These are phyloP conservation scores for Chaetomiaceae sp. DNA, from an alignment of 2,329 filamentous ascomycete species.

Conservation along the genomic window DNA sequence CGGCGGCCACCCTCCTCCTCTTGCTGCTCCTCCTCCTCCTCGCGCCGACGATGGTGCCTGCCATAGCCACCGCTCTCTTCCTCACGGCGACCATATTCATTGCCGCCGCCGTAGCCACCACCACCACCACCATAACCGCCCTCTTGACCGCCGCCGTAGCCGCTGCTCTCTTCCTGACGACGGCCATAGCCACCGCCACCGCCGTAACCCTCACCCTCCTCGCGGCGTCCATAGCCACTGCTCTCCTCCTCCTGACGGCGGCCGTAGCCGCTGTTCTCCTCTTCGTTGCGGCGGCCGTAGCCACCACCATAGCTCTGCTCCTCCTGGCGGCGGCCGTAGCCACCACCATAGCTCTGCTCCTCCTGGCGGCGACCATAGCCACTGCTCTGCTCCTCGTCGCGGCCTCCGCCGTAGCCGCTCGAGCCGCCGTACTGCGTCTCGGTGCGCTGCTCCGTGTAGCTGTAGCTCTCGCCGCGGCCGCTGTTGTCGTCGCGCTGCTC, in stretches of 20 bases:
- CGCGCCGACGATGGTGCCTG: slow-evolving; percentile 21
- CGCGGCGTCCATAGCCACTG: slow-evolving; percentile 15
- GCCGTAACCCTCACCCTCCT: slow-evolving; percentile 19
- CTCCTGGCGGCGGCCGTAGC: slow-evolving; percentile 21
- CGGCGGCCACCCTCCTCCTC: background rate
- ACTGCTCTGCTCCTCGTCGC: slow-evolving; percentile 18
- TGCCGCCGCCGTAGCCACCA: slow-evolving; percentile 4
- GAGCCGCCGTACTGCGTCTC: slow-evolving; percentile 41
- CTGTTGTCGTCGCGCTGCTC: slow-evolving; percentile 48
- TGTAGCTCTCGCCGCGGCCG: slow-evolving; percentile 42
- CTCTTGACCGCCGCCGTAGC: slow-evolving; percentile 23
- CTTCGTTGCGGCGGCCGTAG: slow-evolving; percentile 24
- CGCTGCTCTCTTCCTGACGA: slow-evolving; percentile 23
- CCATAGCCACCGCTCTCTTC: slow-evolving; percentile 10
- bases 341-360: slow-evolving; percentile 13
- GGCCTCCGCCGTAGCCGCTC: slow-evolving; percentile 33
- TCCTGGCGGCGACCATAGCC: slow-evolving; percentile 21
- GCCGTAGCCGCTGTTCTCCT: slow-evolving; percentile 26
- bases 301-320: slow-evolving; percentile 21
- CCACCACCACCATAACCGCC: slow-evolving; percentile 12
- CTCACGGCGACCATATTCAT: slow-evolving; percentile 24
- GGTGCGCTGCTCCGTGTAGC: slow-evolving; percentile 52
- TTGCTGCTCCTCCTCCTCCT: slow-evolving; percentile 18
- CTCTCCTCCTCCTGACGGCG: no score
- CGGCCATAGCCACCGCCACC: slow-evolving; percentile 24